phyloP scores from a whole-genome alignment of 305 asterid genomes.

The Solanum aculeatissimum region DNA sequence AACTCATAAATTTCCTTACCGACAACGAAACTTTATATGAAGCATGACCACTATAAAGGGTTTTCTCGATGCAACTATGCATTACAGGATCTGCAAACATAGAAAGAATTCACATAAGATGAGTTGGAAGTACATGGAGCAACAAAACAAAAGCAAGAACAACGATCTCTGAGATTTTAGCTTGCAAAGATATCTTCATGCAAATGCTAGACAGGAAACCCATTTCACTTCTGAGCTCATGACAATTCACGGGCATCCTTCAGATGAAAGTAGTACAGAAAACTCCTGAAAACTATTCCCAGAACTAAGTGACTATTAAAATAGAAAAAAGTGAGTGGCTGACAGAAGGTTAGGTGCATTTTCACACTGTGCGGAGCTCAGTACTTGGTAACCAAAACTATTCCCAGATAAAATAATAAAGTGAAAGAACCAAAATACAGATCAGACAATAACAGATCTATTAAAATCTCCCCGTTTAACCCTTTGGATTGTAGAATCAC shows the following conservation, averaged over 20 bases:
- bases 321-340: neutral
- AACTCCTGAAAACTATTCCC: neutral
- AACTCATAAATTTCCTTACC: slow-evolving; percentile 35
- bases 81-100: slow-evolving; percentile 57
- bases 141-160: neutral
- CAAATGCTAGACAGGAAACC: neutral
- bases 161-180: neutral
- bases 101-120: neutral
- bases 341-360: neutral
- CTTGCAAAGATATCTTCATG: neutral
- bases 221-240: neutral
- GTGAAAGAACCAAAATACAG: neutral
- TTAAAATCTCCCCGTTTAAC: neutral
- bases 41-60: slow-evolving; percentile 66
- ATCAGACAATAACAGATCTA: neutral
- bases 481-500: neutral
- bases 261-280: neutral
- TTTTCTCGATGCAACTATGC: slow-evolving; percentile 63
- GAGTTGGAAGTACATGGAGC: neutral
- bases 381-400: neutral
- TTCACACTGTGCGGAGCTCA: neutral
- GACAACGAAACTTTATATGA: slow-evolving; percentile 62
- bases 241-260: neutral
- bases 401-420: neutral
- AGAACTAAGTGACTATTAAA: neutral